These are phyloP conservation scores for Spatholobus suberectus DNA, from an alignment of 306 rosid species.

Conservation along the genomic window DNA sequence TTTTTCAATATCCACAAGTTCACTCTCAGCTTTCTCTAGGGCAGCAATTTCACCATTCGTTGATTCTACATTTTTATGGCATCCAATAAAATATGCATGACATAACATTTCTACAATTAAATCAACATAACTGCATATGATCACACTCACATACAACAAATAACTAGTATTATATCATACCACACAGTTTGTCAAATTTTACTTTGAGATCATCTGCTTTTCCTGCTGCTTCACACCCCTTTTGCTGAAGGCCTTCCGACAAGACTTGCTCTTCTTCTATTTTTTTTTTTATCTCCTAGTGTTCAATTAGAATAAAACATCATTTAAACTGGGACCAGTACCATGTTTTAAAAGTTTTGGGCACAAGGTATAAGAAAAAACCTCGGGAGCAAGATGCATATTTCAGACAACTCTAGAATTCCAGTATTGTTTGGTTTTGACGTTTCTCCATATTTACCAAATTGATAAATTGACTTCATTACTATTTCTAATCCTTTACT, in stretches of 20 bases:
- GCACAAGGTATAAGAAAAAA: slow-evolving; percentile 8
- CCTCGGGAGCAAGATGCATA: slow-evolving; percentile 13
- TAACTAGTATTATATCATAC: slow-evolving; percentile 52
- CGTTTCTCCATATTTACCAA: slow-evolving; percentile 28
- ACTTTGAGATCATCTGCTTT: slow-evolving; percentile 61
- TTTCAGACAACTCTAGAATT: slow-evolving; percentile 27
- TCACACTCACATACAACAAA: slow-evolving; percentile 21
- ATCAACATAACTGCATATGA: slow-evolving; percentile 13
- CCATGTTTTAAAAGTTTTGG: background rate
- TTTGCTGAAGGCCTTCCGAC: slow-evolving; percentile 52
- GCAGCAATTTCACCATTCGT: slow-evolving; percentile 70
- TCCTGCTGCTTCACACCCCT: slow-evolving; percentile 59
- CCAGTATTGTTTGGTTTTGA: slow-evolving; percentile 19
- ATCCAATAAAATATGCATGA: slow-evolving; percentile 31
- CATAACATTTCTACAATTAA: slow-evolving; percentile 33
- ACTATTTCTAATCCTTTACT: background rate
- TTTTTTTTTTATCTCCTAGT: slow-evolving; percentile 62
- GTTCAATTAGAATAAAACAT: slow-evolving; percentile 39
- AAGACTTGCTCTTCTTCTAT: slow-evolving; percentile 47
- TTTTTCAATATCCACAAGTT: slow-evolving; percentile 65
- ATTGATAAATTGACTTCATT: background rate
- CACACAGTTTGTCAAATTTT: slow-evolving; percentile 70
- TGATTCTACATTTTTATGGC: slow-evolving; percentile 60
- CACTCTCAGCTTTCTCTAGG: slow-evolving; percentile 68
- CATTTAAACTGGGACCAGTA: slow-evolving; percentile 12